Percentiles rank a stretch among this genome's conserved stretches.
These are phyloP conservation scores for Penicillium carneum DNA, from an alignment of 2,329 filamentous ascomycete species.

Conservation along the genomic window DNA sequence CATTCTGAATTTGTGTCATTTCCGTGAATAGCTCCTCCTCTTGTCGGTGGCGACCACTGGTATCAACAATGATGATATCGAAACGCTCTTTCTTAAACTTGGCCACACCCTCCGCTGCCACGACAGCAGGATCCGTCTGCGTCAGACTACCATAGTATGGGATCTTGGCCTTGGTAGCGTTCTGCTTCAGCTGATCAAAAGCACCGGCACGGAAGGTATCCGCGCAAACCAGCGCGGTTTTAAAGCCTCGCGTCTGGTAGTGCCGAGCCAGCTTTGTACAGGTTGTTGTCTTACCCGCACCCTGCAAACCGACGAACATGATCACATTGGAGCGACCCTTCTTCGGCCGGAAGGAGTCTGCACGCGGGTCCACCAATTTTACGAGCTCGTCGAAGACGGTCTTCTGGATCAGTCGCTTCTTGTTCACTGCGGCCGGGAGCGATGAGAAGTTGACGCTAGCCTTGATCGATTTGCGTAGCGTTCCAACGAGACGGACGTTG, in stretches of 20 bases:
- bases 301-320: slow-evolving; percentile 98
- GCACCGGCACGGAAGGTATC: slow-evolving; percentile 98
- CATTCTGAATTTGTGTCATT: slow-evolving; percentile 94
- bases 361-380: slow-evolving; percentile 91
- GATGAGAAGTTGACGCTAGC: slow-evolving; percentile 92
- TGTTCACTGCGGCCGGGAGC: slow-evolving; percentile 88
- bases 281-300: slow-evolving; percentile 96
- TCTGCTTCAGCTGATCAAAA: slow-evolving; percentile 98
- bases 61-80: slow-evolving; percentile 98
- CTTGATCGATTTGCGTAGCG: slow-evolving; percentile 91
- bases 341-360: slow-evolving; percentile 93
- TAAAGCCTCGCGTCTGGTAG: slow-evolving; percentile 93
- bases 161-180: slow-evolving; percentile 98
- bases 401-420: slow-evolving; percentile 97
- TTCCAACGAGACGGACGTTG: slow-evolving; percentile 90
- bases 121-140: slow-evolving; percentile 91
- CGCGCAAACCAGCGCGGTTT: slow-evolving; percentile 90
- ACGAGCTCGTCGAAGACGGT: slow-evolving; percentile 97
- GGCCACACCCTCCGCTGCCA: slow-evolving; percentile 93
- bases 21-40: slow-evolving; percentile 95
- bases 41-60: slow-evolving; percentile 90
- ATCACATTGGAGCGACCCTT: slow-evolving; percentile 96
- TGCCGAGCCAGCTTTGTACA: slow-evolving; percentile 96
- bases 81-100: slow-evolving; percentile 99
- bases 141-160: slow-evolving; percentile 97